These are phyloP conservation scores for Cyberlindnera samutprakarnensis DNA, from an alignment of 805 yeast species.

Conservation along the genomic window DNA sequence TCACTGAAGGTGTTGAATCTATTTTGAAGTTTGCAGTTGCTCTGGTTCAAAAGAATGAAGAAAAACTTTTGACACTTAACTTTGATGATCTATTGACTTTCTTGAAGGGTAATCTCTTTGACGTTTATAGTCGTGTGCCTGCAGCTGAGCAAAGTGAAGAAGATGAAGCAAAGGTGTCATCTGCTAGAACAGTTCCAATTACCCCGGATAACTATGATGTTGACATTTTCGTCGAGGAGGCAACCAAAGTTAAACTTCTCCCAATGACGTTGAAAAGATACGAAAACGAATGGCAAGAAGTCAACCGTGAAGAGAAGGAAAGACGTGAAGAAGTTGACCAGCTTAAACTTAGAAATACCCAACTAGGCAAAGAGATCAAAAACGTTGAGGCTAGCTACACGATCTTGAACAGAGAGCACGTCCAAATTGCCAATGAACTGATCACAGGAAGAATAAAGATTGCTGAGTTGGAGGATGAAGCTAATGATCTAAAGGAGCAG, in stretches of 20 bases:
- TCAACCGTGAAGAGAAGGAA: slow-evolving; percentile 66
- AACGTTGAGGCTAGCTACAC: slow-evolving; percentile 64
- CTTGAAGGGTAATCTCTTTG: slow-evolving; percentile 74
- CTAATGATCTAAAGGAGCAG: slow-evolving; percentile 45
- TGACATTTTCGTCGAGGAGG: slow-evolving; percentile 69
- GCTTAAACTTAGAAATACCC: slow-evolving; percentile 59
- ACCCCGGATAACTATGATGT: slow-evolving; percentile 44
- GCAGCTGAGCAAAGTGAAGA: slow-evolving; percentile 21
- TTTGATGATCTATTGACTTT: slow-evolving; percentile 75
- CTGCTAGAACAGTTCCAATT: slow-evolving; percentile 8
- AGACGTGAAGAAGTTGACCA: slow-evolving; percentile 62
- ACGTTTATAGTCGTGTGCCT: slow-evolving; percentile 41
- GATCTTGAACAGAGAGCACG: slow-evolving; percentile 71
- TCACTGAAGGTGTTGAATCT: slow-evolving; percentile 88
- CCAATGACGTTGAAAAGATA: slow-evolving; percentile 71
- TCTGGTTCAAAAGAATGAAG: slow-evolving; percentile 63
- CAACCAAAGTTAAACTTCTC: slow-evolving; percentile 62
- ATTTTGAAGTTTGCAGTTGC: slow-evolving; percentile 79
- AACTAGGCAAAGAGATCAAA: slow-evolving; percentile 64
- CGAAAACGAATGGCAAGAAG: slow-evolving; percentile 64
- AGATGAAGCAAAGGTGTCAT: slow-evolving; percentile 18
- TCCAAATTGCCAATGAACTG: slow-evolving; percentile 80
- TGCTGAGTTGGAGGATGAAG: slow-evolving; percentile 73
- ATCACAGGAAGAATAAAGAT: slow-evolving; percentile 68
- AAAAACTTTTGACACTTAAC: slow-evolving; percentile 46